phyloP scores from a whole-genome alignment of 2,329 filamentous ascomycete species.

The Botrytis tulipae region DNA sequence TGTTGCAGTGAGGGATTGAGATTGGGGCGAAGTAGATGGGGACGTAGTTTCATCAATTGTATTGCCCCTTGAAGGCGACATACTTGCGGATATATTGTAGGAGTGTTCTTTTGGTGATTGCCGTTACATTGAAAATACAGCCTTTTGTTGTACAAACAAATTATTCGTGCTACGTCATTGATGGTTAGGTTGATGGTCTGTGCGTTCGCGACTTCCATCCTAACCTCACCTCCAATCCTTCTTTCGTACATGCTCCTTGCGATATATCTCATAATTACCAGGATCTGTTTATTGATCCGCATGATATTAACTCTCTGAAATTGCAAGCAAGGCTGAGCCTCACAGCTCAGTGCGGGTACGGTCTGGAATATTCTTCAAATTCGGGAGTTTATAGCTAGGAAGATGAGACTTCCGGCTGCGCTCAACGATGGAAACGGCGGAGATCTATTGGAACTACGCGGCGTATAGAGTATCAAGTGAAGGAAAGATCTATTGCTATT shows the following conservation, averaged over 20 bases:
- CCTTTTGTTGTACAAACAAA: background rate
- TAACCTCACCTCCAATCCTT: background rate
- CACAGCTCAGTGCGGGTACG: background rate
- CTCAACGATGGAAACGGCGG: background rate
- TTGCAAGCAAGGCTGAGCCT: background rate
- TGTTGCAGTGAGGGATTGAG: slow-evolving; percentile 23
- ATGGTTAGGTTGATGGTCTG: slow-evolving; percentile 1
- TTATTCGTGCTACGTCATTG: slow-evolving; percentile 16
- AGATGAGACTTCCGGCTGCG: background rate
- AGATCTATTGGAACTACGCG: no score
- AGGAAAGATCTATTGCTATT: no score
- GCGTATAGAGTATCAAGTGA: background rate
- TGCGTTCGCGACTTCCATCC: background rate
- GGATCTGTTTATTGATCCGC: background rate
- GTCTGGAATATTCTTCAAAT: background rate
- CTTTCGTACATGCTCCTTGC: background rate
- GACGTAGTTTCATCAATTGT: background rate
- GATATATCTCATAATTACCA: background rate
- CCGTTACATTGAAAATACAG: background rate
- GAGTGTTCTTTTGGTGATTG: background rate
- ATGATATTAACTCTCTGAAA: no score
- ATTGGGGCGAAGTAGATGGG: background rate
- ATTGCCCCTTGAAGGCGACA: slow-evolving; percentile 29
- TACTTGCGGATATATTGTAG: slow-evolving; percentile 15
- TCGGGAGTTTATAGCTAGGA: background rate